A percentile compares a stretch with the other conserved stretches of the same genome.
These are phyloP conservation scores for Salvia miltiorrhiza DNA, from an alignment of 257 asterid genomes.

Conservation along the genomic window DNA sequence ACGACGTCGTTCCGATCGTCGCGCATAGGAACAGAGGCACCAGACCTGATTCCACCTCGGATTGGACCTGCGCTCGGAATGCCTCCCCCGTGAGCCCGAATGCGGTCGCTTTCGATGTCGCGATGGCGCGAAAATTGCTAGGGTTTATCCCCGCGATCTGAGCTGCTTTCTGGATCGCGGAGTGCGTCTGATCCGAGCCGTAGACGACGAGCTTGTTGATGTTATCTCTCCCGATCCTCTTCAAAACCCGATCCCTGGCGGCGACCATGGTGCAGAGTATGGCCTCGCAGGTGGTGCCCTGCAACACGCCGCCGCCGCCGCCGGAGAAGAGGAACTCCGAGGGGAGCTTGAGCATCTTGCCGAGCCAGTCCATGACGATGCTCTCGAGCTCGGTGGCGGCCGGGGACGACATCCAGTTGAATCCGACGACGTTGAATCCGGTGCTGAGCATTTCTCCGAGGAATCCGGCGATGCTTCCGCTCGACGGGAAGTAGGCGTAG, in stretches of 20 bases:
- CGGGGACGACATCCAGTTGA: conserved; percentile 84
- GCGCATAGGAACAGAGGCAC: conserved; percentile 63
- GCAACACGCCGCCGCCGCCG: conserved; percentile 80
- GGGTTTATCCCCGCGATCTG: conserved; percentile 67
- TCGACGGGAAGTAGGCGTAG: conserved; percentile 66
- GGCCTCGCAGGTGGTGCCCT: conserved; percentile 76
- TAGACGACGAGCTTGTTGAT: conserved; percentile 56
- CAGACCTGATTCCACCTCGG: conserved; percentile 46
- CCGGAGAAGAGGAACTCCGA: conserved; percentile 59
- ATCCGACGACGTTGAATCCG: conserved; percentile 72
- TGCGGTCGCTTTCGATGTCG: conserved; percentile 28
- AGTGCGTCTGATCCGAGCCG: conserved; percentile 80
- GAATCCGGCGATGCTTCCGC: conserved; percentile 70
- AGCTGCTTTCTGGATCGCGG: conserved; percentile 57
- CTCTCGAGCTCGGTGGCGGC: conserved; percentile 85
- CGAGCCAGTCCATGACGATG: conserved; percentile 86
- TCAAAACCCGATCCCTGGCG: conserved; percentile 52
- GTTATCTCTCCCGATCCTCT: conserved; percentile 40
- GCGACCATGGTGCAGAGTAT: conserved; percentile 58
- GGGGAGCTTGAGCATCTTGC: conserved; percentile 61
- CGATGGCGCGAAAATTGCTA: conserved; percentile 43
- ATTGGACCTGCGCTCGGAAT: conserved; percentile 31
- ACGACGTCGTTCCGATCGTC: conserved; percentile 65
- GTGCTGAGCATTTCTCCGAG: conserved; percentile 69
- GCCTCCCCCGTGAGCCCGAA: conserved; percentile 43